Evolutionary conservation across 2,329 filamentous ascomycete genomes (phyloP).

Genomic region (Clonostachys rosea): DNA sequence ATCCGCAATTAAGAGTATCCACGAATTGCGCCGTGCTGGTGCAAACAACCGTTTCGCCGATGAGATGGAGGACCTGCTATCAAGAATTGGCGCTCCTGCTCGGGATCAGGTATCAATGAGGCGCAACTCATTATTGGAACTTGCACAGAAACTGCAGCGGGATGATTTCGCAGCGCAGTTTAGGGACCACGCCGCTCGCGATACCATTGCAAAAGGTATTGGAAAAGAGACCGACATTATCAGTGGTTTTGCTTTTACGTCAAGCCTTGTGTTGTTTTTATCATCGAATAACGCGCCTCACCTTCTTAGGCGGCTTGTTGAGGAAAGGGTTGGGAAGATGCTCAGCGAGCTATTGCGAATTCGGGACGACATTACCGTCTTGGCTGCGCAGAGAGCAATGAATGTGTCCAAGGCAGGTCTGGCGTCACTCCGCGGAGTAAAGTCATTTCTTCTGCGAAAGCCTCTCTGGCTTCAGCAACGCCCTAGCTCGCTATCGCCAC

Average conservation of each 20-base stretch:
- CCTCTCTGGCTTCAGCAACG: slow-evolving; percentile 55
- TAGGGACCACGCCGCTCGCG: slow-evolving; percentile 67
- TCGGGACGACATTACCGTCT: slow-evolving; percentile 48
- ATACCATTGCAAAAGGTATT: slow-evolving; percentile 60
- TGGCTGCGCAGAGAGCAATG: slow-evolving; percentile 60
- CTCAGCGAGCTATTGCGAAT: slow-evolving; percentile 49
- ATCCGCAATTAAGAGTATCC: slow-evolving; percentile 55
- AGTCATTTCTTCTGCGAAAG: slow-evolving; percentile 44
- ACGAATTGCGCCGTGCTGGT: slow-evolving; percentile 61
- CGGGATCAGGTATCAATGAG: slow-evolving; percentile 43
- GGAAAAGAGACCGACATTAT: slow-evolving; percentile 55
- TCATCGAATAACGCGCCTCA: slow-evolving; percentile 55
- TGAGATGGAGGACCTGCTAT: slow-evolving; percentile 59
- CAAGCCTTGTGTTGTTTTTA: slow-evolving; percentile 59
- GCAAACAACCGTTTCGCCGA: slow-evolving; percentile 63
- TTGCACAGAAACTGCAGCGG: slow-evolving; percentile 54
- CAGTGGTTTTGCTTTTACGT: slow-evolving; percentile 59
- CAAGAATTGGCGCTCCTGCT: slow-evolving; percentile 50
- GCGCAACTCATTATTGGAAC: slow-evolving; percentile 54
- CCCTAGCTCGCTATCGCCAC: slow-evolving; percentile 52
- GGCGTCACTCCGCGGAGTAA: slow-evolving; percentile 48
- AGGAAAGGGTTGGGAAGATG: slow-evolving; percentile 48
- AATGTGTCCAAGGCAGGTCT: slow-evolving; percentile 67
- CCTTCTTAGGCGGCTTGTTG: slow-evolving; percentile 50
- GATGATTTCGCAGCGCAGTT: slow-evolving; percentile 66